phyloP scores from a whole-genome alignment of 805 yeast species.

The Yamadazyma endophytica region DNA sequence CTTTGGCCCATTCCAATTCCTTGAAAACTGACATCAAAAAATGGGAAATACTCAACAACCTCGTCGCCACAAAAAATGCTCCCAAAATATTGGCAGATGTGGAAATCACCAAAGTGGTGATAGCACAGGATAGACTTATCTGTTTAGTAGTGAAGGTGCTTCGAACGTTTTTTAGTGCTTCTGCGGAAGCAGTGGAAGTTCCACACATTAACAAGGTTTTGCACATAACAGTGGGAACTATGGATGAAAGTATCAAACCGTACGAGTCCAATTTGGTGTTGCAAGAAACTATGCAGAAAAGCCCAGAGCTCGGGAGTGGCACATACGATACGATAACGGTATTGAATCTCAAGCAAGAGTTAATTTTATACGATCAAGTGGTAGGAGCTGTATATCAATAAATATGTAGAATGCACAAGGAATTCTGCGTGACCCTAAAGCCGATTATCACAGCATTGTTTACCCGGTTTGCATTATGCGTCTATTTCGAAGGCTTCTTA shows the following conservation, averaged over 20 bases:
- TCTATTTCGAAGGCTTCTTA: no score
- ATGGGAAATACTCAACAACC: conserved; percentile 10
- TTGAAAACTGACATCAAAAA: conserved; percentile 1
- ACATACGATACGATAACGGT: background rate
- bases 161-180: conserved; percentile 1
- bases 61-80: no score
- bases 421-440: no score
- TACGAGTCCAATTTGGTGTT: conserved; percentile 7
- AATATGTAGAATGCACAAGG: no score
- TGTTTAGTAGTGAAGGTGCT: conserved; percentile 48
- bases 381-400: no score
- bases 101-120: no score
- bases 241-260: conserved; percentile 8
- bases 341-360: background rate
- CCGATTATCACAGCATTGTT: no score
- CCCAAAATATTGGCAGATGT: no score
- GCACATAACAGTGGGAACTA: conserved; percentile 12
- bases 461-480: no score
- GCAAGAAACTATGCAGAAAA: background rate
- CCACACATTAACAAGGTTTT: conserved; percentile 4
- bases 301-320: background rate
- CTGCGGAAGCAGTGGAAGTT: conserved; percentile 1
- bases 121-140: conserved; percentile 44
- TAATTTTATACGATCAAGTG: no score
- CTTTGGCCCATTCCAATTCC: conserved; percentile 48